Base-by-base conservation (phyloP, 78 protist genomes). In the Ministeria vibrans region DNA sequence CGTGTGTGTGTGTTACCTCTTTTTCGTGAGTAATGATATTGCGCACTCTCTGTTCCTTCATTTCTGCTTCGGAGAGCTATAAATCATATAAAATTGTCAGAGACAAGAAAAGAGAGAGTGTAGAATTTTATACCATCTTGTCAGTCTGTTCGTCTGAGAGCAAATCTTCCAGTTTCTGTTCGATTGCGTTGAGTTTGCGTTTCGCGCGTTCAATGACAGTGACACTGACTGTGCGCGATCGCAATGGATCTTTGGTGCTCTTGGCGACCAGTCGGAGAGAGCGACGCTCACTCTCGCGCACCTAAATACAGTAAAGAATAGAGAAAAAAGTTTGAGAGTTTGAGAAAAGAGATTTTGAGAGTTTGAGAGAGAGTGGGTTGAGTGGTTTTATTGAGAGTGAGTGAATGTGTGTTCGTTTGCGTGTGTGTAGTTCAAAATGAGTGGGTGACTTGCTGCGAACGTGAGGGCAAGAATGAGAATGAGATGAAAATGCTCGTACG, bases 401-500 rank as follows among this genome's bases (percentile, higher is more conserved):
- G 18, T 51, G 59, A 13, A 18, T 51, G 13, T 51, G 59, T 51
- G 18, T 51, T 13, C 18, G 59, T 51, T 13, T 51, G 59, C 18
- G 59, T 51, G 59, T 51, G 59, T 51, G 59, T 51, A 18, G 30
- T 22, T 51, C 30, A 51, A 18, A 18, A 22, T 13, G 18, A 51
- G 30, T 13, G 59, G 18, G 18, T 51, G 30, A 13, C 13, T 18
- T 22, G 59, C 59, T 51, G 59, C 13, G 59, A 22, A 51, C 59
- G 18, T 18, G 18, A 13, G 13, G 30, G 18, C 23, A 5, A 32
- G 32, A 34, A 34, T 63, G 38, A 63, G 43, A 30, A 87, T 87
- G 27, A 69, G 20, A 66, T 88, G 83, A 63, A 86, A 59, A 43
- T 80, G 80, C 83, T 87, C 90, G 80, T 20, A 92, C 87, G 38